Percentiles rank a stretch among this genome's conserved stretches.
Evolutionary conservation across 148 eudicot genomes (phyloP).

Genomic region (Fagopyrum homotropicum): DNA sequence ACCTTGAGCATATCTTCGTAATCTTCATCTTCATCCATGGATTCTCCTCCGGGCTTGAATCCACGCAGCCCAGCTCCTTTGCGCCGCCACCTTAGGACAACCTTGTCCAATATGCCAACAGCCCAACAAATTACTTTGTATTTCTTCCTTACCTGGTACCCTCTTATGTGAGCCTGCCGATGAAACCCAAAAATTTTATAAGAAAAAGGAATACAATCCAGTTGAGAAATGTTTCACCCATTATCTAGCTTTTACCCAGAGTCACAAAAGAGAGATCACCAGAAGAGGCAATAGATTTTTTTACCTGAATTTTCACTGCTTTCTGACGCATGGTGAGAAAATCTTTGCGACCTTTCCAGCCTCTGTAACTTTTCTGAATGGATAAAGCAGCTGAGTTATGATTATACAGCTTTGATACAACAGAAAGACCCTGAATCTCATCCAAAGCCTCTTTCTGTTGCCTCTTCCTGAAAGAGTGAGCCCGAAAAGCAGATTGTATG

Average conservation of each 20-base stretch:
- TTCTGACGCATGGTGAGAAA: slow-evolving; percentile 69
- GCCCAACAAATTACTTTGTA: slow-evolving; percentile 85
- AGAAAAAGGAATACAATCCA: not conserved
- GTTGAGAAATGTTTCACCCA: not conserved
- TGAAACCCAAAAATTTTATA: not conserved
- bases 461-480: slow-evolving; percentile 81
- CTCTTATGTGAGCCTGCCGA: slow-evolving; percentile 92
- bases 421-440: slow-evolving; percentile 57
- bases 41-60: slow-evolving; percentile 42
- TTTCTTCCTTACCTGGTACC: slow-evolving; percentile 77
- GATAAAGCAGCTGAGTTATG: slow-evolving; percentile 67
- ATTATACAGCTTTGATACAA: slow-evolving; percentile 52
- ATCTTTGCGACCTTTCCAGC: slow-evolving; percentile 82
- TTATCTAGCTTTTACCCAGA: too few relatives aligned
- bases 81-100: slow-evolving; percentile 82
- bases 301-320: slow-evolving; percentile 97
- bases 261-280: not conserved
- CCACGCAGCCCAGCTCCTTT: slow-evolving; percentile 81
- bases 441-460: slow-evolving; percentile 42
- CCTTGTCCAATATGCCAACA: slow-evolving; percentile 75
- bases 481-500: slow-evolving; percentile 89
- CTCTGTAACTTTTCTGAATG: slow-evolving; percentile 83
- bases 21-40: slow-evolving; percentile 46
- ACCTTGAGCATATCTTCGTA: slow-evolving; percentile 56
- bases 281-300: not conserved